These are phyloP conservation scores for Sporothrix humicola DNA, from an alignment of 2,329 filamentous ascomycete genomes.

Conservation along the genomic window DNA sequence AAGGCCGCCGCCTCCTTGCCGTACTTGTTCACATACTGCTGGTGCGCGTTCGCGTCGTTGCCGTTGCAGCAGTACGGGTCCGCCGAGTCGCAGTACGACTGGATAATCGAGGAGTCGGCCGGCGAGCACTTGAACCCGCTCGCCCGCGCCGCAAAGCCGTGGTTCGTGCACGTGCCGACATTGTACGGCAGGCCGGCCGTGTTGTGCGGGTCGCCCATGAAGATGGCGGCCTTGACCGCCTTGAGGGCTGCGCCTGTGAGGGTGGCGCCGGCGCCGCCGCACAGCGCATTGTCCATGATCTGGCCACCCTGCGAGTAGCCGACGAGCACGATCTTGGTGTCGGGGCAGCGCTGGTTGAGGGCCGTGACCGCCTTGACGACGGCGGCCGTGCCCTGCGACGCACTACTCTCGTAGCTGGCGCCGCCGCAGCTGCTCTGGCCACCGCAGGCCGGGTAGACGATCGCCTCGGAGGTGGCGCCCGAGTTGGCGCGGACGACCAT, in stretches of 20 bases:
- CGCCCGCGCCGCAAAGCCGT: slow-evolving; percentile 67
- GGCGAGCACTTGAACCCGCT: slow-evolving; percentile 62
- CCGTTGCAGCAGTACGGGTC: slow-evolving; percentile 69
- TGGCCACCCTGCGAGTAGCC: slow-evolving; percentile 70
- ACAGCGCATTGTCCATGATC: slow-evolving; percentile 68
- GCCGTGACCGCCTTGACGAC: slow-evolving; percentile 64
- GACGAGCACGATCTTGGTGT: slow-evolving; percentile 63
- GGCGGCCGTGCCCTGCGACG: slow-evolving; percentile 61
- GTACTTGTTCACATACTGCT: slow-evolving; percentile 68
- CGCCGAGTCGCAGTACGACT: slow-evolving; percentile 68
- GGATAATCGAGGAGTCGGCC: slow-evolving; percentile 56
- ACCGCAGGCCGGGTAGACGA: slow-evolving; percentile 67
- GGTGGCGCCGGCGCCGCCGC: slow-evolving; percentile 61
- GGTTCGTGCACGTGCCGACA: slow-evolving; percentile 62
- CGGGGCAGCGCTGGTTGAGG: slow-evolving; percentile 62
- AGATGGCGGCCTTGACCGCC: slow-evolving; percentile 67
- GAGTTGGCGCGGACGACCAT: slow-evolving; percentile 54
- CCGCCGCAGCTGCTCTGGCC: slow-evolving; percentile 63
- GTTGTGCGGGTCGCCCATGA: slow-evolving; percentile 68
- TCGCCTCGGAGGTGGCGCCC: slow-evolving; percentile 60
- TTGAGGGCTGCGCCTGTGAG: slow-evolving; percentile 55
- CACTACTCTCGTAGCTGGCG: slow-evolving; percentile 65
- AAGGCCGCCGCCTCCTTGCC: slow-evolving; percentile 64
- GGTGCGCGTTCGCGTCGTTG: slow-evolving; percentile 63
- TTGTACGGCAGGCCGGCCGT: slow-evolving; percentile 61